These are phyloP conservation scores for Backusella tarrabulga DNA, from an alignment of 192 early-diverging fungal genomes.

Conservation along the genomic window DNA sequence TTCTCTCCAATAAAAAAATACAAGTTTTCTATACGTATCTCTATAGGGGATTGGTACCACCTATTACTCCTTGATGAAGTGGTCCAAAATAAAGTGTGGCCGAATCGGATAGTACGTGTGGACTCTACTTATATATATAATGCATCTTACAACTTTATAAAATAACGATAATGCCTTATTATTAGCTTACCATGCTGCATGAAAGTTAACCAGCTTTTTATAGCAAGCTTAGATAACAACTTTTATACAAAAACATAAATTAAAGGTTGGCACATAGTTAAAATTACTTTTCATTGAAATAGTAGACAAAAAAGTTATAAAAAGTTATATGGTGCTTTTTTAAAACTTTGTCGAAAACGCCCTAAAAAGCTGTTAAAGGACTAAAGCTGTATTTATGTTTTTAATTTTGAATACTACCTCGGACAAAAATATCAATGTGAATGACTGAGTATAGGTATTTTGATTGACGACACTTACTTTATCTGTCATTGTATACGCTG, in stretches of 20 bases:
- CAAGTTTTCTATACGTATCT: neutral
- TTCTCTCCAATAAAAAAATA: neutral
- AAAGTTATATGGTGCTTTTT: too few species aligned
- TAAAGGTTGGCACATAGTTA: neutral
- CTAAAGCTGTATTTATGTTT: too few species aligned
- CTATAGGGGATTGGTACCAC: neutral
- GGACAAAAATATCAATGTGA: neutral
- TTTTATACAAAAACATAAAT: neutral
- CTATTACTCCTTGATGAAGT: neutral
- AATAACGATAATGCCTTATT: neutral
- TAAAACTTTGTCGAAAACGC: too few species aligned
- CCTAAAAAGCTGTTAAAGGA: too few species aligned
- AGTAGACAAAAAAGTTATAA: too few species aligned
- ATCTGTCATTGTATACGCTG: neutral
- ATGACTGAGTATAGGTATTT: too few species aligned
- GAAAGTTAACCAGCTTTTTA: neutral
- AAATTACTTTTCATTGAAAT: neutral
- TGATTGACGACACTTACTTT: neutral
- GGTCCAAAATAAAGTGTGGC: neutral
- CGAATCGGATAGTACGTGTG: neutral
- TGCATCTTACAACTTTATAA: neutral
- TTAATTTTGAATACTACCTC: too few species aligned
- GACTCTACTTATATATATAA: neutral
- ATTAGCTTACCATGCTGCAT: neutral
- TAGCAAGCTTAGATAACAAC: neutral